Evolutionary conservation across 78 protist genomes (phyloP).

Genomic region (Speleostelium caveatum): DNA sequence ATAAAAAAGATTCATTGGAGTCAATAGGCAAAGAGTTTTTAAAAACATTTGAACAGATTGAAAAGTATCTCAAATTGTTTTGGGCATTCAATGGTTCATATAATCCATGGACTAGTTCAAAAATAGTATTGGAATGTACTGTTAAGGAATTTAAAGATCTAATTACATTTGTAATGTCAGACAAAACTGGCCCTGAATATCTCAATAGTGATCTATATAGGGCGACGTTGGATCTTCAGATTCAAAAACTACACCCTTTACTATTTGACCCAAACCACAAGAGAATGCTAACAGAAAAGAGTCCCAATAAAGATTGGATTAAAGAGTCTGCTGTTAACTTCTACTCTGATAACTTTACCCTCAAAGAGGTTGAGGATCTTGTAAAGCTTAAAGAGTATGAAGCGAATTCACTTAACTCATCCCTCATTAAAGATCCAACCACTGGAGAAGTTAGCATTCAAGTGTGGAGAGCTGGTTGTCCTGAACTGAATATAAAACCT

Average conservation of each 20-base stretch:
- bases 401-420: not conserved
- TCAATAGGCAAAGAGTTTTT: not conserved
- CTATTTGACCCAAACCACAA: not conserved
- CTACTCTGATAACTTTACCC: not conserved
- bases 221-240: too few species aligned
- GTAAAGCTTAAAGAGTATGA: not conserved
- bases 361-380: not conserved
- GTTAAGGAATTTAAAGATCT: not conserved
- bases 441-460: not conserved
- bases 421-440: not conserved
- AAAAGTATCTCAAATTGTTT: not conserved
- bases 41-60: not conserved
- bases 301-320: constrained; percentile 11
- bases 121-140: not conserved
- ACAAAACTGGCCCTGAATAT: not conserved
- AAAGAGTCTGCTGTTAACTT: constrained; percentile 11
- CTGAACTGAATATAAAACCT: not conserved
- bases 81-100: not conserved
- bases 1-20: not conserved
- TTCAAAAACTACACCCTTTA: not conserved
- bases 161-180: not conserved
- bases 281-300: not conserved
- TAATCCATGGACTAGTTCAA: not conserved
- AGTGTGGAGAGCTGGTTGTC: constrained; percentile 4
- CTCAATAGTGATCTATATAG: too few species aligned